Base-by-base conservation (phyloP, 129 eudicot genomes). In the Tanacetum coccineum region DNA sequence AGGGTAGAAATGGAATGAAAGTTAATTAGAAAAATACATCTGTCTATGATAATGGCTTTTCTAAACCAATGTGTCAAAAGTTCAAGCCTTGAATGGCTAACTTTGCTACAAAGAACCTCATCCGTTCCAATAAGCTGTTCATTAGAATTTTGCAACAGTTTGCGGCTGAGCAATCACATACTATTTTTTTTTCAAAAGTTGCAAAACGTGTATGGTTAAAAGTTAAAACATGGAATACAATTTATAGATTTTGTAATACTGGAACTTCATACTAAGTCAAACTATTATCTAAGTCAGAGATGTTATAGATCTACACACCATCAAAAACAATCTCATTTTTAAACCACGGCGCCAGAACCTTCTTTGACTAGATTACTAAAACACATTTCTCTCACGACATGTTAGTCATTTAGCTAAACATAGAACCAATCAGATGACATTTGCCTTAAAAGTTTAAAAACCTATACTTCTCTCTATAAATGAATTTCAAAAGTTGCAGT, bases 121-220 rank as follows among this genome's bases (percentile, higher is more conserved):
- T 36, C 44, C 2, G 66, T 17, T 61, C 28, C n/a, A 36, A 61
- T 36, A 61, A 15, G 66, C 42, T 17, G 9, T 21, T 32, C 66
- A 15, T 4, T 17, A 14, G 14, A 61, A 17, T 9, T 61, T 12
- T 22, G 32, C 1, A 17, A 9, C 66, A 30, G 7, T 9, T 5
- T 61, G 15, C 15, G 11, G 47, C 66, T 60, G 18, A 60, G 48
- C 66, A 60, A 15, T 60, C 60, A n/a, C 46, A 60, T 60, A n/a
- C 21, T 32, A 60, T 30, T 32, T 60, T n/a, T n/a, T n/a, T n/a
- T n/a, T n/a, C n/a, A n/a, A n/a, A n/a, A n/a, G 14, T 13, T 22
- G 6, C 11, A 20, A 54, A 13, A 15, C 12, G 9, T 55, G 55
- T 39, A 64, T n/a, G n/a, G n/a, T n/a, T n/a, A n/a, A n/a, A 44